These are phyloP conservation scores for Phytopythium montanum DNA, from an alignment of 352 stramenopile genomes.

Conservation along the genomic window DNA sequence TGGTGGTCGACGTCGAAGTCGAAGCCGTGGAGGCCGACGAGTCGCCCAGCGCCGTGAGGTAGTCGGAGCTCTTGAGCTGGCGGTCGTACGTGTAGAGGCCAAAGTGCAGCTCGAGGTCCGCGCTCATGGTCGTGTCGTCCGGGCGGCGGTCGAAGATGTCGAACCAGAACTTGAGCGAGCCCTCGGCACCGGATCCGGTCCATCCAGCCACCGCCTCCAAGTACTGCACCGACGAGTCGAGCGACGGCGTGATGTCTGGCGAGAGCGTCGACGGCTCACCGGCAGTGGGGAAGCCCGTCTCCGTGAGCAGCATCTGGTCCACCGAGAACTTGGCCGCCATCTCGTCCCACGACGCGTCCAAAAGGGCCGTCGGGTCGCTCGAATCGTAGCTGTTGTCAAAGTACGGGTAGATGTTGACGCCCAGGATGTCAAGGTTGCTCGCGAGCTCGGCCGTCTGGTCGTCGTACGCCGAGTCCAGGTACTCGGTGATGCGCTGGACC, in stretches of 20 bases:
- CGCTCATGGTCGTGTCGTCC: slow-evolving; percentile 33
- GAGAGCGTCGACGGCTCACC: slow-evolving; percentile 30
- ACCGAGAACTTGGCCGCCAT: slow-evolving; percentile 35
- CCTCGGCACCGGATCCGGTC: slow-evolving; percentile 18
- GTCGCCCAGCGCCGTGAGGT: slow-evolving; percentile 11
- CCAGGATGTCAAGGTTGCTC: slow-evolving; percentile 39
- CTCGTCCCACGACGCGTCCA: slow-evolving; percentile 37
- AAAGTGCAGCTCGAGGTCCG: slow-evolving; percentile 50
- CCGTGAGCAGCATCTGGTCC: slow-evolving; percentile 40
- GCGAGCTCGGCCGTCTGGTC: slow-evolving; percentile 24
- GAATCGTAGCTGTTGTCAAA: slow-evolving; percentile 52
- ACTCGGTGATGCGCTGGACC: slow-evolving; percentile 50
- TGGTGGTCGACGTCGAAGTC: not conserved
- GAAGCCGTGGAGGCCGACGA: not conserved
- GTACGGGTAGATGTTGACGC: slow-evolving; percentile 62
- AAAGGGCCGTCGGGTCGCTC: slow-evolving; percentile 31
- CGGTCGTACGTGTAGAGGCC: slow-evolving; percentile 48
- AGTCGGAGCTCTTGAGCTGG: slow-evolving; percentile 35
- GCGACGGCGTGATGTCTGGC: slow-evolving; percentile 29
- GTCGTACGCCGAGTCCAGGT: slow-evolving; percentile 32
- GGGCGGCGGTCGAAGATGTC: slow-evolving; percentile 47
- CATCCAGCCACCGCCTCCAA: slow-evolving; percentile 21
- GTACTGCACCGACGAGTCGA: slow-evolving; percentile 26
- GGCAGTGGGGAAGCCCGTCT: slow-evolving; percentile 54
- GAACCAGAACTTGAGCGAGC: slow-evolving; percentile 54